Evolutionary conservation across 73 alveolate genomes (phyloP).

Genomic region (Paramecium biaurelia): DNA sequence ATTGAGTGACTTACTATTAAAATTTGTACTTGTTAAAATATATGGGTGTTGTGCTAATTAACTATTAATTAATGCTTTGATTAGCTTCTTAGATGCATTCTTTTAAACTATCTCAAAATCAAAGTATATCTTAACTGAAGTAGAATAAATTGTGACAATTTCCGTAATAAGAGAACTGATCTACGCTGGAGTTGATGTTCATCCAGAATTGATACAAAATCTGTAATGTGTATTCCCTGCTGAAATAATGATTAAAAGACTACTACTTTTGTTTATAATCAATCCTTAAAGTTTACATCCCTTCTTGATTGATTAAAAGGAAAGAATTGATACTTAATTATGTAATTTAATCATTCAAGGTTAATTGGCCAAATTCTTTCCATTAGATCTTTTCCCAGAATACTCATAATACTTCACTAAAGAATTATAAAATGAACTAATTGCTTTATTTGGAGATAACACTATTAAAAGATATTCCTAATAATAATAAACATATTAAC

Average conservation of each 20-base stretch:
- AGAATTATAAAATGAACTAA: neutral
- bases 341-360: neutral
- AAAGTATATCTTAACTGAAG: neutral
- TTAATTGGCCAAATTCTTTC: neutral
- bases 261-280: neutral
- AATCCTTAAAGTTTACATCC: neutral
- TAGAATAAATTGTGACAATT: neutral
- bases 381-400: neutral
- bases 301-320: neutral
- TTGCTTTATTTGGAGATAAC: neutral
- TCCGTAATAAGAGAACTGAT: conserved; percentile 8
- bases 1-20: conserved; percentile 12
- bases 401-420: neutral
- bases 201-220: neutral
- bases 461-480: neutral
- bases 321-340: neutral
- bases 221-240: neutral
- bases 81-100: neutral
- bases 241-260: neutral
- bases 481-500: neutral
- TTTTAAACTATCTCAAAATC: neutral
- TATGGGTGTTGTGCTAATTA: neutral
- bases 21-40: conserved; percentile 10
- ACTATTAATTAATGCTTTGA: neutral
- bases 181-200: neutral